These are phyloP conservation scores for Nicotiana noctiflora DNA, from an alignment of 257 asterid genomes.

Conservation along the genomic window DNA sequence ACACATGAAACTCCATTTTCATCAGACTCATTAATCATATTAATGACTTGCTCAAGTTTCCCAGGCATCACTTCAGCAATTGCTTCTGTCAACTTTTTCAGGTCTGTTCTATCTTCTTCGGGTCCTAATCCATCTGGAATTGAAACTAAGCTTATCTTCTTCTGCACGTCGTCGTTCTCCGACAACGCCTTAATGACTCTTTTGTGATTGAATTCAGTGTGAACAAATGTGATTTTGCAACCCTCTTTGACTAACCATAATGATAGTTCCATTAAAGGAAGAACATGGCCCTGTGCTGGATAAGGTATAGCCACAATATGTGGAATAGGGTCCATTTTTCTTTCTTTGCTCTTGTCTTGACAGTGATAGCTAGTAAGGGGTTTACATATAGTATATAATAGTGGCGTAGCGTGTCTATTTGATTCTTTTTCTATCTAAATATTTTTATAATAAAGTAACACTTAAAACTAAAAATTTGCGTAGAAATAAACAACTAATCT, in stretches of 20 bases:
- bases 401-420: no score
- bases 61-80: slow-evolving; percentile 35
- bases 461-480: no score
- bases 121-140: slow-evolving; percentile 62
- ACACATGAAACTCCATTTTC: slow-evolving; percentile 33
- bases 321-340: slow-evolving; percentile 33
- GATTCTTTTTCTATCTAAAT: no score
- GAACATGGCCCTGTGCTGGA: slow-evolving; percentile 82
- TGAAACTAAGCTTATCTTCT: slow-evolving; percentile 29
- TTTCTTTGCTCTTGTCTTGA: neutral
- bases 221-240: slow-evolving; percentile 44
- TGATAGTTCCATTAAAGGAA: slow-evolving; percentile 56
- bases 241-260: slow-evolving; percentile 34
- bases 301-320: slow-evolving; percentile 50
- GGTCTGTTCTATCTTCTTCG: slow-evolving; percentile 47
- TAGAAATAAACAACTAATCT: no score
- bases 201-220: slow-evolving; percentile 46
- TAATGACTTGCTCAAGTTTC: slow-evolving; percentile 34
- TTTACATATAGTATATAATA: no score
- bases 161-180: slow-evolving; percentile 2
- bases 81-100: slow-evolving; percentile 21
- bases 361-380: no score
- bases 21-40: slow-evolving; percentile 17
- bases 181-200: slow-evolving; percentile 33
- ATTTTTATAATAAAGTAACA: no score